Conservation (phyloP, 495 filamentous ascomycete genomes). For the Penicillium nucicola region DNA sequence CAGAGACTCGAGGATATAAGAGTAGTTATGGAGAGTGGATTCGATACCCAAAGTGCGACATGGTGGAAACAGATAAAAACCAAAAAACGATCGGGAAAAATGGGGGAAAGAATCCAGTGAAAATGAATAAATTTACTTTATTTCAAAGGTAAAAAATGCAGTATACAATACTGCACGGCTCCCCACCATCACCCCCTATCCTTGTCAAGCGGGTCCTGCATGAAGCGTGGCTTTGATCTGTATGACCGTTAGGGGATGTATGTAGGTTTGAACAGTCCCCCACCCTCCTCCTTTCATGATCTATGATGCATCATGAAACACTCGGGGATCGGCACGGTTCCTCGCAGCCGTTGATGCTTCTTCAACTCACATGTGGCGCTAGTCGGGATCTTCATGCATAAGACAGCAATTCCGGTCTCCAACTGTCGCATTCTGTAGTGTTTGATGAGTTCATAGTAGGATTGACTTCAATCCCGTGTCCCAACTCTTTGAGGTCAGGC, state of each 20-base stretch:
- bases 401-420: constrained; percentile 12
- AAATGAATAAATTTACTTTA: constrained; percentile 9
- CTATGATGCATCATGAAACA: constrained; percentile 15
- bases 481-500: constrained; percentile 2
- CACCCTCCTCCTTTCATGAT: not conserved
- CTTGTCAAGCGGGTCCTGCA: constrained; percentile 27
- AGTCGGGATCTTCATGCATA: constrained; percentile 45
- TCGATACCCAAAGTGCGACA: not conserved
- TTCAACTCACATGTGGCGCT: constrained; percentile 42
- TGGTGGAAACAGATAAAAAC: constrained; percentile 7
- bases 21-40: constrained; percentile 2
- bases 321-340: constrained; percentile 45
- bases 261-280: not conserved
- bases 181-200: constrained; percentile 11
- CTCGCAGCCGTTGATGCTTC: constrained; percentile 45
- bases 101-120: not conserved
- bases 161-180: constrained; percentile 21
- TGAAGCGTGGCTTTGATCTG: constrained; percentile 17
- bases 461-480: too few relatives aligned
- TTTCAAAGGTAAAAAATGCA: constrained; percentile 16
- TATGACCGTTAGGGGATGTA: constrained; percentile 14
- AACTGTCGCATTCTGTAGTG: constrained; percentile 4
- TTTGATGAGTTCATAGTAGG: not conserved
- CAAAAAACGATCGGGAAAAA: not conserved
- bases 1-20: not conserved